Conservation (phyloP, 352 stramenopile species). For the Pythium chondricola region DNA sequence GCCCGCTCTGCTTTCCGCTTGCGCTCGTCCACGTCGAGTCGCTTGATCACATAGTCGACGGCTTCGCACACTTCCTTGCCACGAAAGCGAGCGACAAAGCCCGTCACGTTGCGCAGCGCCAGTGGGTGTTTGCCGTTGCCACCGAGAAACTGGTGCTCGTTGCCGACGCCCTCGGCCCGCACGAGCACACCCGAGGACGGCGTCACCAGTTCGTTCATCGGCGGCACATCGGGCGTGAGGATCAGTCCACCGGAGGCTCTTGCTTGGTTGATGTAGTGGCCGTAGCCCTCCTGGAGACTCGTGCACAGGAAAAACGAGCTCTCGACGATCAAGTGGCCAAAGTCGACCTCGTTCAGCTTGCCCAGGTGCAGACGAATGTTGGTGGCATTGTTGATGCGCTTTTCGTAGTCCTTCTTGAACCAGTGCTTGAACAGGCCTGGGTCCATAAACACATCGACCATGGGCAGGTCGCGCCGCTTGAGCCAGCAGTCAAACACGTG, state of each 20-base stretch:
- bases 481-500: slow-evolving; percentile 58
- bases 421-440: slow-evolving; percentile 30
- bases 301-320: slow-evolving; percentile 55
- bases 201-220: slow-evolving; percentile 64
- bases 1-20: slow-evolving; percentile 23
- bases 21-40: slow-evolving; percentile 25
- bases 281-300: slow-evolving; percentile 54
- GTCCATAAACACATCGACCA: slow-evolving; percentile 46
- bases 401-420: slow-evolving; percentile 23
- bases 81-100: slow-evolving; percentile 34
- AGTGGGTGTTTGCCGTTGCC: slow-evolving; percentile 22
- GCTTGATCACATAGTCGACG: slow-evolving; percentile 28
- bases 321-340: slow-evolving; percentile 47
- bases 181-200: slow-evolving; percentile 38
- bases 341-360: slow-evolving; percentile 25
- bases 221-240: slow-evolving; percentile 41
- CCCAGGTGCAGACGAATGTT: slow-evolving; percentile 35
- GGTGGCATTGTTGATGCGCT: neutral
- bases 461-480: slow-evolving; percentile 35
- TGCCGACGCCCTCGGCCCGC: slow-evolving; percentile 17
- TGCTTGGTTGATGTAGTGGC: slow-evolving; percentile 74
- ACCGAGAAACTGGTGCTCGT: slow-evolving; percentile 43
- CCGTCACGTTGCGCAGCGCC: slow-evolving; percentile 26
- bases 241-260: slow-evolving; percentile 36
- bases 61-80: slow-evolving; percentile 32